phyloP scores from a whole-genome alignment of 768 basidiomycete species.

The Pleurotus djamor region DNA sequence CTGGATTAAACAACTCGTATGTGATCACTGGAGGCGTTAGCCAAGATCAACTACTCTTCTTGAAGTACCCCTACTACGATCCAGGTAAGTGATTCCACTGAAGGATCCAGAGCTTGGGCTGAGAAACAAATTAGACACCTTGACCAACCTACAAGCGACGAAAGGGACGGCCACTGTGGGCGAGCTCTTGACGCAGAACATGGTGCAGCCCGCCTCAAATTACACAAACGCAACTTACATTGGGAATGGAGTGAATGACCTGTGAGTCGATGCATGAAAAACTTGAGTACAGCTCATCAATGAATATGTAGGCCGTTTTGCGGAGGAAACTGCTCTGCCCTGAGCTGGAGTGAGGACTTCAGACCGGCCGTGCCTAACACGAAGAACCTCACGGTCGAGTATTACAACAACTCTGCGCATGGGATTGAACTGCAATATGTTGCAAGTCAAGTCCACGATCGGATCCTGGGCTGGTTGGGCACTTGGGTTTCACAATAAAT shows the following conservation, averaged over 20 bases:
- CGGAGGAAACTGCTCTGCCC: not conserved
- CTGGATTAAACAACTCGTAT: slow-evolving; percentile 13
- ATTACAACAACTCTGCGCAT: not conserved
- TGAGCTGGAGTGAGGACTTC: not conserved
- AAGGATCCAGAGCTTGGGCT: slow-evolving; percentile 7
- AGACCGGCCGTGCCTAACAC: not conserved
- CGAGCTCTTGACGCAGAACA: slow-evolving; percentile 15
- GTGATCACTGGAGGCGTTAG: slow-evolving; percentile 10
- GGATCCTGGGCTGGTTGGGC: not conserved
- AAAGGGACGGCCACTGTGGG: slow-evolving; percentile 17
- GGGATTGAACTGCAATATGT: not conserved
- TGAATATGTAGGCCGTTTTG: not conserved
- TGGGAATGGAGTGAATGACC: slow-evolving; percentile 20
- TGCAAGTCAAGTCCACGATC: not conserved
- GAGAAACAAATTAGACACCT: not conserved
- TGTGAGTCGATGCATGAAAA: slow-evolving; percentile 12
- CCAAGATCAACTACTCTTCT: slow-evolving; percentile 17
- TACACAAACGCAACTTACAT: slow-evolving; percentile 19
- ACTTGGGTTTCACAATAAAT: not conserved
- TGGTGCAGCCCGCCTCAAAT: slow-evolving; percentile 2
- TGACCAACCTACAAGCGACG: not conserved
- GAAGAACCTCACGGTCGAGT: not conserved
- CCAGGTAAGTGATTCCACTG: slow-evolving; percentile 6
- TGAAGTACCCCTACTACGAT: slow-evolving; percentile 17
- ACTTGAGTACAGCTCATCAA: not conserved